Conservation (phyloP, 2,329 filamentous ascomycete genomes). For the Cladosporium austrohemisphaericum region DNA sequence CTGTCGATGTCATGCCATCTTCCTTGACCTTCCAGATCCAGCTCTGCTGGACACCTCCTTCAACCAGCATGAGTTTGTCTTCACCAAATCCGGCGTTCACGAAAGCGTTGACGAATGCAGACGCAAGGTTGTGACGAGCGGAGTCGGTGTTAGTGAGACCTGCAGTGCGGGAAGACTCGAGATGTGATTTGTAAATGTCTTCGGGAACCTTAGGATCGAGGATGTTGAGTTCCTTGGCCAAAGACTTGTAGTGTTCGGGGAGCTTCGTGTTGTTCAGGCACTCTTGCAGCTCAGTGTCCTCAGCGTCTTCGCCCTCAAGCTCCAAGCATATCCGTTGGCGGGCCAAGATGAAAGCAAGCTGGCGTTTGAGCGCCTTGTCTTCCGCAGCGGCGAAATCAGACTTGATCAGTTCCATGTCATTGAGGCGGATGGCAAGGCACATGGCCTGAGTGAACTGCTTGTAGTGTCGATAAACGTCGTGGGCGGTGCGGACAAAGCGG, state of each 20-base stretch:
- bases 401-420: conserved; percentile 74
- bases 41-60: conserved; percentile 74
- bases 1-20: conserved; percentile 94
- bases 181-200: conserved; percentile 98
- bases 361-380: conserved; percentile 81
- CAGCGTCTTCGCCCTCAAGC: conserved; percentile 60
- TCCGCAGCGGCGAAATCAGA: conserved; percentile 75
- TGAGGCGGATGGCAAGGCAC: conserved; percentile 86
- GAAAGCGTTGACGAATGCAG: conserved; percentile 94
- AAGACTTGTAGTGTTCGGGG: conserved; percentile 85
- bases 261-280: conserved; percentile 84
- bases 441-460: conserved; percentile 92
- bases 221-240: conserved; percentile 95
- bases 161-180: conserved; percentile 89
- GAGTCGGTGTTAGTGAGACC: conserved; percentile 94
- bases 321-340: conserved; percentile 86
- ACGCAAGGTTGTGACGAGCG: conserved; percentile 89
- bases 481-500: conserved; percentile 86
- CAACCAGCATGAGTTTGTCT: conserved; percentile 96
- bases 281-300: conserved; percentile 72
- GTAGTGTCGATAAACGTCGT: conserved; percentile 90
- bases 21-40: conserved; percentile 99
- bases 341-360: conserved; percentile 88
- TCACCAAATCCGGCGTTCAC: conserved; percentile 93
- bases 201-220: conserved; percentile 94